Base-by-base conservation (phyloP, 2,329 filamentous ascomycete genomes). In the Penicillium verrucosum region DNA sequence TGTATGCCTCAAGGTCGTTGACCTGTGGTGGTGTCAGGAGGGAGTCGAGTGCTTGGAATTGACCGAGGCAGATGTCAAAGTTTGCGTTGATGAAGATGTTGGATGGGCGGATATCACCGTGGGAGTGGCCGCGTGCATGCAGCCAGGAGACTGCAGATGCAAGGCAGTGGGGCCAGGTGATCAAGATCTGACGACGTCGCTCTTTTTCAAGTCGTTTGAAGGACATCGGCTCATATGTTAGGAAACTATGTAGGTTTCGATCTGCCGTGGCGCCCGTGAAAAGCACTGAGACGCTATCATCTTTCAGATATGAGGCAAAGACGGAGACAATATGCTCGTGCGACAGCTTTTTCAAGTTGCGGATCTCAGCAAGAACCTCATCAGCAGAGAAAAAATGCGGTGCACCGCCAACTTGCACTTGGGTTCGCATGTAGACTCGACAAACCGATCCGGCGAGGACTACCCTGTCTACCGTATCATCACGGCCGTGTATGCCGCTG, bases 81-180 rank as follows among this genome's bases (percentile, higher is more conserved):
- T 78, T 72, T n/a, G 78, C 73, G 57, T 85, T 80, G 54, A 87
- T 74, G 34, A 85, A 73, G 41, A 87, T 81, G 58, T 85, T 86
- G 2, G 82, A 84, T 1, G 84, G 85, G 16, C 81, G 77, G 56
- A 87, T 85, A 2, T 78, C 78, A 27, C 80, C 79, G 63, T 87
- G 84, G 12, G 75, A 75, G 29, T 81, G 77, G 2, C 80, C 82
- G 30, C 79, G 80, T 10, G 78, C 75, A 64, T 87, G 84, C 1
- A 86, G 70, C 63, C 80, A 84, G 7, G 82, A 77, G 21, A 86
- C 60, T 2, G 81, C 82, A 60, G 82, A 82, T 2, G 78, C 75
- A 9, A 87, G 70, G 60, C 78, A 80, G 59, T 79, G 77, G 16
- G 76, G 75, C 78, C 78, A 80, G 51, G 73, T 75, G 44, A 80